Conservation (phyloP, 768 basidiomycete species). For the Termitomyces sp. region DNA sequence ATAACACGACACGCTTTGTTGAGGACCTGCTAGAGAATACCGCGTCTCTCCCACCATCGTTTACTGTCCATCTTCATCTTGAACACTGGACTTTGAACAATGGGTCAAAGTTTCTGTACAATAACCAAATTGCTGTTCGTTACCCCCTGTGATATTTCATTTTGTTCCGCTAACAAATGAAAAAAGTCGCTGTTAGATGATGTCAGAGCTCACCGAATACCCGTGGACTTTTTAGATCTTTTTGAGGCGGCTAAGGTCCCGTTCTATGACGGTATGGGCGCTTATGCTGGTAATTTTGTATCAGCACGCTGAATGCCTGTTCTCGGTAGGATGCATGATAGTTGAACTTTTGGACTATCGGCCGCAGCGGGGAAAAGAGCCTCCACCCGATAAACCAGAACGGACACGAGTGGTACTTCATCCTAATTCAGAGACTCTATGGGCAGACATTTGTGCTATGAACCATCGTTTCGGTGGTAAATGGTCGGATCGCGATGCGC, state of each 20-base stretch:
- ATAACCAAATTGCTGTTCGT: slow-evolving; percentile 67
- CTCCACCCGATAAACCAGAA: slow-evolving; percentile 55
- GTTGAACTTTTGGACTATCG: slow-evolving; percentile 82
- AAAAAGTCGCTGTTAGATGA: slow-evolving; percentile 76
- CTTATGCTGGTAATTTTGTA: not conserved
- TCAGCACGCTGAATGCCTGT: not conserved
- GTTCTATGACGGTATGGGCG: slow-evolving; percentile 74
- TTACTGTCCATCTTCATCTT: slow-evolving; percentile 72
- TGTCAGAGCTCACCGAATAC: slow-evolving; percentile 78
- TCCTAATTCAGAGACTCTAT: slow-evolving; percentile 74
- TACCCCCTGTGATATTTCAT: not conserved
- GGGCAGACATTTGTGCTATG: slow-evolving; percentile 73
- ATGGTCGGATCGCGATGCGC: slow-evolving; percentile 70
- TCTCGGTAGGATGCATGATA: slow-evolving; percentile 69
- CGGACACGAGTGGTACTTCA: slow-evolving; percentile 72
- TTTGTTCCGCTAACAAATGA: not conserved
- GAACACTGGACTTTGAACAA: slow-evolving; percentile 84
- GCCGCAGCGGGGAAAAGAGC: slow-evolving; percentile 53
- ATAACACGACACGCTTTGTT: slow-evolving; percentile 68
- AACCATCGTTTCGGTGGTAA: slow-evolving; percentile 53
- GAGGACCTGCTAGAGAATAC: slow-evolving; percentile 60
- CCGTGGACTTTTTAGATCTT: slow-evolving; percentile 79
- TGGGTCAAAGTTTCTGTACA: slow-evolving; percentile 79
- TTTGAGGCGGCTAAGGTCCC: slow-evolving; percentile 72
- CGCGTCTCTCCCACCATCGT: slow-evolving; percentile 61